Evolutionary conservation across 441 rosid genomes (phyloP).

Genomic region (Kokia cookei): DNA sequence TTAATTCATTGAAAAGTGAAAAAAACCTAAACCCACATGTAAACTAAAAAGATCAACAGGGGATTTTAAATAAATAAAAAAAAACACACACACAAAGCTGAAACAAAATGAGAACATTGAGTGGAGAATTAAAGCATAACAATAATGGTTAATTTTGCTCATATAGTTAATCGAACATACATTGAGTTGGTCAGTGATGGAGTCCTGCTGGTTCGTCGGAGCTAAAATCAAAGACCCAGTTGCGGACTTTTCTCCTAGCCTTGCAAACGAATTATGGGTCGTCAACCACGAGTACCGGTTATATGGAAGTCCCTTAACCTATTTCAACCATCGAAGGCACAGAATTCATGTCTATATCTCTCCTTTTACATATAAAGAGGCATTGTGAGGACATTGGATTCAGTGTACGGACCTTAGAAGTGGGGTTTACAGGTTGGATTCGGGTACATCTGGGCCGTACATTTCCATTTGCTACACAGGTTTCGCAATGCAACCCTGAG

Average conservation of each 20-base stretch:
- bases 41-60: neutral
- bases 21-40: neutral
- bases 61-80: neutral
- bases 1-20: neutral
- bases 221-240: slow-evolving; percentile 49
- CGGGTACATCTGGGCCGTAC: slow-evolving; percentile 54
- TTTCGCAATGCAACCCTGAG: slow-evolving; percentile 53
- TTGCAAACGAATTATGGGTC: slow-evolving; percentile 60
- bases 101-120: neutral
- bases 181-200: slow-evolving; percentile 50
- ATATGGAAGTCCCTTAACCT: slow-evolving; percentile 49
- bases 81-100: too few species aligned
- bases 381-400: neutral
- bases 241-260: slow-evolving; percentile 31
- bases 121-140: neutral
- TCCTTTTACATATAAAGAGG: neutral
- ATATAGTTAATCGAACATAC: slow-evolving; percentile 19
- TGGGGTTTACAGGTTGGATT: slow-evolving; percentile 42
- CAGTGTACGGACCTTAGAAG: slow-evolving; percentile 28
- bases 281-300: slow-evolving; percentile 68
- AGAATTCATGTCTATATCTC: neutral
- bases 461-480: slow-evolving; percentile 43
- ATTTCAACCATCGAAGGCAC: neutral
- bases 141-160: neutral
- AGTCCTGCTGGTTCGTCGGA: slow-evolving; percentile 54